phyloP scores from a whole-genome alignment of 2,329 filamentous ascomycete genomes.

The Colletotrichum lindemuthianum region DNA sequence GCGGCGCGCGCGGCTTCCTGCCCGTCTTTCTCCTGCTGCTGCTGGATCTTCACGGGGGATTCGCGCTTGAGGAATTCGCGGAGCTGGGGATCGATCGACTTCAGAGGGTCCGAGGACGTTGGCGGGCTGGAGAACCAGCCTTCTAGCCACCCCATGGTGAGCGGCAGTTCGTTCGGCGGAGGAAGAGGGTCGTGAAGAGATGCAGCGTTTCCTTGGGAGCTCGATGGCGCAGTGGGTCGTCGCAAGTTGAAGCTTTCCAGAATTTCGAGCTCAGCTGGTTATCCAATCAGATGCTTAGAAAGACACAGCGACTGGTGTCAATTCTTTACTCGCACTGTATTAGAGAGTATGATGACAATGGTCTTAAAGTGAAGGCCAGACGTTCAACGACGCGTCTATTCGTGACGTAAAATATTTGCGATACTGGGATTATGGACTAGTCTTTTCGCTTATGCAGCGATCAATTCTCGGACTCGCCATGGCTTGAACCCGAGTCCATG shows the following conservation, averaged over 20 bases:
- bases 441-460: too few relatives aligned
- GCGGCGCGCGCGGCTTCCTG: slow-evolving; percentile 22
- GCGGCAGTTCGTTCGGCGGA: not conserved
- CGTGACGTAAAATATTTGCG: too few relatives aligned
- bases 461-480: too few relatives aligned
- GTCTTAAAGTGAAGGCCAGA: too few relatives aligned
- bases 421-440: too few relatives aligned
- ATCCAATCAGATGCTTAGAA: slow-evolving; percentile 32
- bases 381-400: too few relatives aligned
- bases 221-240: not conserved
- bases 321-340: not conserved
- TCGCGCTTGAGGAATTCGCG: slow-evolving; percentile 87
- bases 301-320: slow-evolving; percentile 8
- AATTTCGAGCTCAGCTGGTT: slow-evolving; percentile 27
- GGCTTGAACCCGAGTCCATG: too few relatives aligned
- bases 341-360: too few relatives aligned
- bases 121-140: slow-evolving; percentile 60
- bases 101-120: slow-evolving; percentile 66
- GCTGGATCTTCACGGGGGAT: slow-evolving; percentile 75
- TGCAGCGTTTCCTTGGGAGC: not conserved
- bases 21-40: slow-evolving; percentile 26
- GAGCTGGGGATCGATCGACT: slow-evolving; percentile 82
- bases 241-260: slow-evolving; percentile 32
- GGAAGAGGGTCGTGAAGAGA: too few relatives aligned
- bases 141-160: slow-evolving; percentile 67